These are phyloP conservation scores for Collariella sp. DNA, from an alignment of 495 filamentous ascomycete genomes.

Conservation along the genomic window DNA sequence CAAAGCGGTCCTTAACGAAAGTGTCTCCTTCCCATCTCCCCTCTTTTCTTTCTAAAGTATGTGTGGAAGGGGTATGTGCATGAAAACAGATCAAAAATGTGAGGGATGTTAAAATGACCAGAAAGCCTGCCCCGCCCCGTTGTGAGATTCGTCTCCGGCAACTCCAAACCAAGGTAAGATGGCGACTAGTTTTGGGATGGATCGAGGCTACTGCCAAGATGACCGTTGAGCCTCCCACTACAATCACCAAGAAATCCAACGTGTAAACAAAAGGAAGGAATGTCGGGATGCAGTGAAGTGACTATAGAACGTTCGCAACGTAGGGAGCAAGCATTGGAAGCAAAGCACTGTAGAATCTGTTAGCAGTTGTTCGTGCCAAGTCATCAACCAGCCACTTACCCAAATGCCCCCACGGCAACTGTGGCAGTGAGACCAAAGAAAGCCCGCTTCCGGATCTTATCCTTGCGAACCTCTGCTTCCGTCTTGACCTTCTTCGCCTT, in stretches of 20 bases:
- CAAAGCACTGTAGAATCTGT: slow-evolving; percentile 20
- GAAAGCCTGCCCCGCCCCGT: background rate
- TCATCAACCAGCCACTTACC: slow-evolving; percentile 50
- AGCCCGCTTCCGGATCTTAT: slow-evolving; percentile 73
- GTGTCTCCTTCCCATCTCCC: background rate
- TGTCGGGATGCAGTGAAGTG: background rate
- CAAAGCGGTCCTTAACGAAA: background rate
- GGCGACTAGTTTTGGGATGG: background rate
- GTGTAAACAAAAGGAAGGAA: background rate
- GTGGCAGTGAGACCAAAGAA: slow-evolving; percentile 76
- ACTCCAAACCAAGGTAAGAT: slow-evolving; percentile 4
- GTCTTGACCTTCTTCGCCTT: slow-evolving; percentile 67
- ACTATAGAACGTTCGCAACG: slow-evolving; percentile 40
- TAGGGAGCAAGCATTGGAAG: slow-evolving; percentile 49
- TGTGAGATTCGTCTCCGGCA: slow-evolving; percentile 2
- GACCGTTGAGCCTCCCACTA: background rate
- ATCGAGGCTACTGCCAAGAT: background rate
- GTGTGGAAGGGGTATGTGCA: slow-evolving; percentile 15
- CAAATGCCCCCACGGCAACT: slow-evolving; percentile 56
- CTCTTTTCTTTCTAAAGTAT: background rate
- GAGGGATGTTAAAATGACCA: background rate
- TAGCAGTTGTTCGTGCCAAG: background rate
- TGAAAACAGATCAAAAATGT: slow-evolving; percentile 5
- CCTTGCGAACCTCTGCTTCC: slow-evolving; percentile 66
- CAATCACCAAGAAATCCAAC: background rate